Evolutionary conservation across 2,329 filamentous ascomycete genomes (phyloP), one percentile per base, ranked within the genome.

Genomic region (Apiospora malaysiana): DNA sequence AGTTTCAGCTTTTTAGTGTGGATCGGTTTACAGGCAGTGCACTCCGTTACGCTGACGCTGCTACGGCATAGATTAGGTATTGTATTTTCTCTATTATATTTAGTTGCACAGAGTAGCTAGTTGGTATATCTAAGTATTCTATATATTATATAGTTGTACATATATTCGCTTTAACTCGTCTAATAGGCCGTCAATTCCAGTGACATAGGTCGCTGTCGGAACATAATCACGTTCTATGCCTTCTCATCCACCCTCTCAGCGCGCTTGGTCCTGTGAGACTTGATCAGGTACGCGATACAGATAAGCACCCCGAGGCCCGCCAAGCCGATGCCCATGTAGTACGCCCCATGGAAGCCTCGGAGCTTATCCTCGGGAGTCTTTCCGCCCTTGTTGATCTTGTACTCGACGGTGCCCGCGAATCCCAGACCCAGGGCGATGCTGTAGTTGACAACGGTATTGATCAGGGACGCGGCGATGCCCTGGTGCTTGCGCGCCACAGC

Each of bases 391-490:
- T 76, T 76, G 45, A 86, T 81, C 65, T 87, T 78, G 1, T 80
- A 79, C 73, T 89, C 86, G 14, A 89, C 83, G 0, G 85, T 89
- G 0, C 86, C 87, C 0, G 86, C 87, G 69, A 90, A 84, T 0
- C 87, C 88, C 5, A 90, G 80, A 0, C 84, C 85, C n/a, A 89
- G 77, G 2, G 84, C 85, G 46, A 90, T 89, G 71, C 82, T 85
- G 74, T 90, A 90, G 76, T 90, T 89, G 66, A 90, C 84, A 43
- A 88, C 79, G 0, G 87, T 89, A 69, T 84, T 87, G 69, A 90
- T 84, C 32, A 90, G 75, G n/a, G 82, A 85, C 2, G 78, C 78
- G 6, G 77, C 79, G 21, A 80, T 76, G 2, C 78, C 79, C 70
- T 79, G 78, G 68, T 79, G 77, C 47, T 75, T 68, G 56, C 74